Evolutionary conservation across 768 basidiomycete genomes (phyloP).

Genomic region (Lentinula sp.): DNA sequence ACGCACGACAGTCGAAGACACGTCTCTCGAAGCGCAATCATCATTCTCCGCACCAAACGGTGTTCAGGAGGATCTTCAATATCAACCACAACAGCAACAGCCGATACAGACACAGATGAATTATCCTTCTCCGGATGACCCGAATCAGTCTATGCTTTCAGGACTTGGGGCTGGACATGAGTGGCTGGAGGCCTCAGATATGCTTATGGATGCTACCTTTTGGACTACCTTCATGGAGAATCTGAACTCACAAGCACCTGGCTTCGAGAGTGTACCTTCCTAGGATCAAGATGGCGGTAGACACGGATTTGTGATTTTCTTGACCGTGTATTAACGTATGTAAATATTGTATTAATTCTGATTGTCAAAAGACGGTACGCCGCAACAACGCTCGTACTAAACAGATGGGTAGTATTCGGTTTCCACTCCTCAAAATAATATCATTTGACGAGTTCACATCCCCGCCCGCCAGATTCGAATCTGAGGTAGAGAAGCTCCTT

Average conservation of each 20-base stretch:
- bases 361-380: no score
- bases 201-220: slow-evolving; percentile 36
- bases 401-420: no score
- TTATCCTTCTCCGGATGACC: not conserved
- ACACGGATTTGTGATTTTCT: no score
- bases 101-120: not conserved
- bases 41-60: not conserved
- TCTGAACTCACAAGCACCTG: slow-evolving; percentile 9
- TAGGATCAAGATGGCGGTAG: slow-evolving; percentile 1
- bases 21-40: not conserved
- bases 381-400: no score
- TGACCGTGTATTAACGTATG: no score
- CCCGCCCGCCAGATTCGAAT: no score
- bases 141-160: not conserved
- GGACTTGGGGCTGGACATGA: slow-evolving; percentile 3
- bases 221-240: slow-evolving; percentile 36
- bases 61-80: not conserved
- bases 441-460: no score
- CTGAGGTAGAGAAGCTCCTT: no score
- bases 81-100: not conserved
- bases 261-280: not conserved
- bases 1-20: not conserved
- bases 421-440: no score
- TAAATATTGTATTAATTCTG: no score
- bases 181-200: slow-evolving; percentile 17